Evolutionary conservation across 2,329 filamentous ascomycete species (phyloP), one percentile per base, ranked within the genome.

Genomic region (Penicillium aurantiogriseum): DNA sequence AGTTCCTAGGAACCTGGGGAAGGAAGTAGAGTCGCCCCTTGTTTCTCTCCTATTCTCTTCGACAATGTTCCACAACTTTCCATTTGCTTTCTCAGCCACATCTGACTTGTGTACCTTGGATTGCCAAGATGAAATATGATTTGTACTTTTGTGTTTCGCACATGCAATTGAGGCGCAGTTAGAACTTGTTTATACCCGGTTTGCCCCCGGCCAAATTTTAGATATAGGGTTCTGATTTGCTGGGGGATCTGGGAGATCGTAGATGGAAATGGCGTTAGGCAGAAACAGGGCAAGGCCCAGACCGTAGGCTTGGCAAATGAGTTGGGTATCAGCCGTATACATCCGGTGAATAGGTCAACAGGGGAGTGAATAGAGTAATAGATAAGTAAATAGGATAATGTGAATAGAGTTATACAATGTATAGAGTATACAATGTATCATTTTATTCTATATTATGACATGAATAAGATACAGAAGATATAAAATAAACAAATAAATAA

Each of bases 51-150:
- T 43, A 23, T 43, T 27, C 23, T 11, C 11, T 54, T 50, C 52
- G 27, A 36, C 7, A 1, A 35, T 27, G 38, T 55, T 55, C 52
- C 38, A 55, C 31, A 15, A 36, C 46, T 42, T 55, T 55, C 52
- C 35, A 43, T 50, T 38, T 23, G 25, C 19, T 42, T 54, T 40
- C 15, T 45, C 40, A 39, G 42, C 51, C 51, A 53, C 50, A 35
- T 51, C 39, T 25, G 39, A 51, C 48, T 19, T 51, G 13, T 51
- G 13, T 51, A 13, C 13, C 3, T 15, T 33, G 31, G 31, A 33
- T 33, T 6, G 11, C 31, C 31, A 33, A 33, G 31, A 33, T 33
- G 11, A 15, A 33, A 33, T 11, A 27, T 44, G 25, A 44, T 7
- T 44, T 19, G 50, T 52, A 52, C 50, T 45, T 52, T 52, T 33